phyloP scores from a whole-genome alignment of 345 rosid species.

The Geranium brycei region DNA sequence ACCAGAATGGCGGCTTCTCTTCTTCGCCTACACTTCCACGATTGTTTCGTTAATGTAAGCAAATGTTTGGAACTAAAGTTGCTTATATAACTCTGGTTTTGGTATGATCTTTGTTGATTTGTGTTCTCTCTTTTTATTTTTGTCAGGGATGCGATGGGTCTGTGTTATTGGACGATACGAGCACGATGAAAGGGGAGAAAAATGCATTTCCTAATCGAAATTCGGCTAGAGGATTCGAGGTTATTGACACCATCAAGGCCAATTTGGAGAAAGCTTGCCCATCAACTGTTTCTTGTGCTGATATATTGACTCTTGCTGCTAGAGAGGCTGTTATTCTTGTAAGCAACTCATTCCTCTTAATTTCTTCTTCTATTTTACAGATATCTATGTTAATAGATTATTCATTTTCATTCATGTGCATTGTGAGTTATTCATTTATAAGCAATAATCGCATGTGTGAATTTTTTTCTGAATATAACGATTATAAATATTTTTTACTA shows the following conservation, averaged over 20 bases:
- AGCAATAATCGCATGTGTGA: too few species aligned
- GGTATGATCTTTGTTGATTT: neutral
- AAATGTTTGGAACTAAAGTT: neutral
- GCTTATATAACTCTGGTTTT: too few species aligned
- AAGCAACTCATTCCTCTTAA: slow-evolving; percentile 2
- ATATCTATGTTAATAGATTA: neutral
- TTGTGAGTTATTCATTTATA: too few species aligned
- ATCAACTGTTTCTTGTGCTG: slow-evolving; percentile 45
- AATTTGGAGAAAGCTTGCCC: slow-evolving; percentile 52
- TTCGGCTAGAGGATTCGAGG: slow-evolving; percentile 50
- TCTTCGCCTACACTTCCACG: slow-evolving; percentile 58
- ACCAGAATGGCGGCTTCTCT: slow-evolving; percentile 62
- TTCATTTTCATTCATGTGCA: neutral
- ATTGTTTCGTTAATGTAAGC: slow-evolving; percentile 52
- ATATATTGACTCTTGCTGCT: slow-evolving; percentile 45
- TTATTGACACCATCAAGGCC: slow-evolving; percentile 49
- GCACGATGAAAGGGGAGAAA: slow-evolving; percentile 32
- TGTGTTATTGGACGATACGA: slow-evolving; percentile 37
- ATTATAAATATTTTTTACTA: too few species aligned
- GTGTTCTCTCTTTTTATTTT: neutral
- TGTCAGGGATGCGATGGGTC: slow-evolving; percentile 62
- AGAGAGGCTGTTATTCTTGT: slow-evolving; percentile 45
- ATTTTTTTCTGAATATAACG: too few species aligned
- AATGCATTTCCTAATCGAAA: slow-evolving; percentile 33
- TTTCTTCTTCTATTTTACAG: neutral